phyloP scores from a whole-genome alignment of 768 basidiomycete species.

The Naganishia friedmannii region DNA sequence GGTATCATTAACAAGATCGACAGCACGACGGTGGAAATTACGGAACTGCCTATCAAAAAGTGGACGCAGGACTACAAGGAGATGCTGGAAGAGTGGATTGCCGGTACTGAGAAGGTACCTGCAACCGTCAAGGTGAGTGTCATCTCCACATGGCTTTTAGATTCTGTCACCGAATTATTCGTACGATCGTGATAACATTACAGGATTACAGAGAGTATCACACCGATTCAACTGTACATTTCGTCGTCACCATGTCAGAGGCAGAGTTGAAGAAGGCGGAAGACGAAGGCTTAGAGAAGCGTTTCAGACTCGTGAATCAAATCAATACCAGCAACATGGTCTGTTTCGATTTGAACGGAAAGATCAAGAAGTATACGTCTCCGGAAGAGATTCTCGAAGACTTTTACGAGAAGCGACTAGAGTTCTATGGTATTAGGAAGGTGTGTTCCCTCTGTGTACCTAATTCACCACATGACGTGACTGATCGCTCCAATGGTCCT shows the following conservation, averaged over 20 bases:
- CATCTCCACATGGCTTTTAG: neutral
- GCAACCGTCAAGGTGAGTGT: slow-evolving; percentile 69
- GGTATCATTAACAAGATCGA: slow-evolving; percentile 74
- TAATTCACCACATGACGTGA: neutral
- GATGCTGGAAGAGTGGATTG: slow-evolving; percentile 82
- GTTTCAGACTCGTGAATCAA: slow-evolving; percentile 82
- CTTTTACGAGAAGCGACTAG: slow-evolving; percentile 82
- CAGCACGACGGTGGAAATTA: slow-evolving; percentile 88
- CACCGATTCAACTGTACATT: slow-evolving; percentile 86
- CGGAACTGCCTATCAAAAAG: slow-evolving; percentile 87
- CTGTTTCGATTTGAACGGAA: slow-evolving; percentile 91
- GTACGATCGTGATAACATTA: slow-evolving; percentile 12
- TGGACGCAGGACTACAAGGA: slow-evolving; percentile 93
- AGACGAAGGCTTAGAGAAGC: slow-evolving; percentile 80
- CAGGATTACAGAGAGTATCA: slow-evolving; percentile 98
- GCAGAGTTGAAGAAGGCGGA: slow-evolving; percentile 83
- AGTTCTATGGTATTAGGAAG: slow-evolving; percentile 95
- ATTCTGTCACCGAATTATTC: too few relatives aligned
- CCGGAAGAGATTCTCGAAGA: slow-evolving; percentile 90
- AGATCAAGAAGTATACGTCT: slow-evolving; percentile 86
- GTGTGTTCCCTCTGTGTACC: slow-evolving; percentile 52
- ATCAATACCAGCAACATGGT: slow-evolving; percentile 96
- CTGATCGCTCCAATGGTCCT: slow-evolving; percentile 19
- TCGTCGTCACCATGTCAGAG: slow-evolving; percentile 73
- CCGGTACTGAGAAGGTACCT: slow-evolving; percentile 70